Conservation (phyloP, 2,329 filamentous ascomycete genomes). For the Hymenotorrendiella dingleyae region DNA sequence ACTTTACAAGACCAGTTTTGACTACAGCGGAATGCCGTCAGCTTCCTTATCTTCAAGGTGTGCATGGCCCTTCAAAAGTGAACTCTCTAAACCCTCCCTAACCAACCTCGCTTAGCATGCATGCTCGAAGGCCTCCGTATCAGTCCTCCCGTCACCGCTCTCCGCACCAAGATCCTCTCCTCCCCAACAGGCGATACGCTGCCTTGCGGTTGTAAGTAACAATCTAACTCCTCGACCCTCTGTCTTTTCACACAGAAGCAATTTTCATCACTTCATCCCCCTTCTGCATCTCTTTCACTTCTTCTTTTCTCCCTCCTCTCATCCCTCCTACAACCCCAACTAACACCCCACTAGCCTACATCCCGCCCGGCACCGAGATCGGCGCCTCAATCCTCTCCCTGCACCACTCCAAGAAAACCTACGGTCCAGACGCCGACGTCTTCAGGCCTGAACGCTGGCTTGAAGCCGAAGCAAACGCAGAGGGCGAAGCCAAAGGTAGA, state of each 20-base stretch:
- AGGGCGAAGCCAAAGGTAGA: no score
- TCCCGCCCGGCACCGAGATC: slow-evolving; percentile 18
- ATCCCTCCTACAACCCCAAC: no score
- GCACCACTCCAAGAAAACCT: slow-evolving; percentile 26
- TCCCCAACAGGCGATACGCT: slow-evolving; percentile 20
- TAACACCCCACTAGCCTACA: slow-evolving; percentile 11
- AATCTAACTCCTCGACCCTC: no score
- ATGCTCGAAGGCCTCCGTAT: slow-evolving; percentile 42
- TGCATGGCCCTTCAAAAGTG: background rate
- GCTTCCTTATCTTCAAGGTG: background rate
- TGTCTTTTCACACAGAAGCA: no score
- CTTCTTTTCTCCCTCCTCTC: no score
- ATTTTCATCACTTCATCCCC: no score
- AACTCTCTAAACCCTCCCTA: background rate
- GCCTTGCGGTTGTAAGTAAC: no score
- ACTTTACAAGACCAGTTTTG: no score
- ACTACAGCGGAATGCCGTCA: no score
- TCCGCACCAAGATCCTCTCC: slow-evolving; percentile 19
- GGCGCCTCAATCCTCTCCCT: slow-evolving; percentile 25
- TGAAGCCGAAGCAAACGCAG: slow-evolving; percentile 22
- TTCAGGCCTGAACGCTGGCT: slow-evolving; percentile 48
- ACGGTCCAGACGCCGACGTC: slow-evolving; percentile 33
- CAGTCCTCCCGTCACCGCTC: slow-evolving; percentile 36
- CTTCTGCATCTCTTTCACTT: no score
- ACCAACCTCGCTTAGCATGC: slow-evolving; percentile 32